Percentiles rank a stretch among this genome's conserved stretches.
These are phyloP conservation scores for Begonia masoniana DNA, from an alignment of 306 rosid genomes.

Conservation along the genomic window DNA sequence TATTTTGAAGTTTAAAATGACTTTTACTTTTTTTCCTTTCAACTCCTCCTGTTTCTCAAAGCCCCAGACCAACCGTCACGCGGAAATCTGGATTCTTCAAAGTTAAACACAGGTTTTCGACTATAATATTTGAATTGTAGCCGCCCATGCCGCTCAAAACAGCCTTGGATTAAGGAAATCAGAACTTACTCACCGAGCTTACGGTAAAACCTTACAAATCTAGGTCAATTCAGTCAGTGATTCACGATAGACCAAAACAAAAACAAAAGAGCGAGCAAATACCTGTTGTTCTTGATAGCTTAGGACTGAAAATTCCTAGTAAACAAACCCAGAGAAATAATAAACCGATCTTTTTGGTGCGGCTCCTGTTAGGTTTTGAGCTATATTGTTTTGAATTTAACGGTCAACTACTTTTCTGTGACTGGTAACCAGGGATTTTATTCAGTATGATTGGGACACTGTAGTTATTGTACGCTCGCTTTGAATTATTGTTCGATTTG, in stretches of 20 bases:
- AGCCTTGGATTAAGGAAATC: conserved; percentile 30
- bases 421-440: background rate
- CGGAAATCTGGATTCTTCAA: conserved; percentile 19
- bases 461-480: too few relatives aligned
- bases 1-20: too few relatives aligned
- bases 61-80: conserved; percentile 3
- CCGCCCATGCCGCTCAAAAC: conserved; percentile 23
- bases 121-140: conserved; percentile 5
- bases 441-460: too few relatives aligned
- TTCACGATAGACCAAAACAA: background rate
- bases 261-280: background rate
- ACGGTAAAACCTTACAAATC: conserved; percentile 1
- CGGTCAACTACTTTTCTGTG: conserved; percentile 18
- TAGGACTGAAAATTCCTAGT: conserved; percentile 19
- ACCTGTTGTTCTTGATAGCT: background rate
- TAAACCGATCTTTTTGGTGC: background rate
- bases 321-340: background rate
- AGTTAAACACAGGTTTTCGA: conserved; percentile 12
- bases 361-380: background rate
- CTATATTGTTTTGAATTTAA: too few relatives aligned
- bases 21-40: too few relatives aligned
- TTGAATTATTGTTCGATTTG: too few relatives aligned
- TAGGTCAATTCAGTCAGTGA: conserved; percentile 1
- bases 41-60: conserved; percentile 17
- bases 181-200: background rate